Conservation (phyloP, 2,329 filamentous ascomycete species). For the Cladosporium sphaerospermum region DNA sequence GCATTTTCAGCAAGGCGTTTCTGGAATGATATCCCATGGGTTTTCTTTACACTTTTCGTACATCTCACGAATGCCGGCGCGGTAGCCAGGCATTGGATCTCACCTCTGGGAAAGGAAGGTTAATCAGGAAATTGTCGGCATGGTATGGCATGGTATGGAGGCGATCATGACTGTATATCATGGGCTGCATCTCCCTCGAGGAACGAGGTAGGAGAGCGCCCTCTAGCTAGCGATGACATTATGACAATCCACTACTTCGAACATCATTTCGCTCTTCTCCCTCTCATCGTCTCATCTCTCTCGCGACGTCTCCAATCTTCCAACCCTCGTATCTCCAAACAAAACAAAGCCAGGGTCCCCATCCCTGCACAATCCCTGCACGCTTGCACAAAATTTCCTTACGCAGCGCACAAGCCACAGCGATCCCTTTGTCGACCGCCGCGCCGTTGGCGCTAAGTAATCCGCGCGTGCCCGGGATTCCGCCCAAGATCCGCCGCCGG, state of each 20-base stretch:
- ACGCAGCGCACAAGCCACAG: background rate
- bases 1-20: slow-evolving; percentile 18
- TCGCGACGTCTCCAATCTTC: background rate
- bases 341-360: background rate
- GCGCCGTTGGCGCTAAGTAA: background rate
- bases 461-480: background rate
- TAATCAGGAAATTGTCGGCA: background rate
- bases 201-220: background rate
- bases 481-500: background rate
- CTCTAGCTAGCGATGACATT: slow-evolving; percentile 4
- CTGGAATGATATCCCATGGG: slow-evolving; percentile 9
- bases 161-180: too few relatives aligned
- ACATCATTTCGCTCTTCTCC: background rate
- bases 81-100: slow-evolving; percentile 2
- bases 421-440: background rate
- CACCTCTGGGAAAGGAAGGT: slow-evolving; percentile 2
- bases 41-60: slow-evolving; percentile 6
- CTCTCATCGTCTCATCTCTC: background rate
- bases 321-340: background rate
- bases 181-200: slow-evolving; percentile 6
- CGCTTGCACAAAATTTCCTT: background rate
- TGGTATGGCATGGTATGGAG: too few relatives aligned
- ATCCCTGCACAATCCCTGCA: background rate
- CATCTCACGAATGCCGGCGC: slow-evolving; percentile 13
- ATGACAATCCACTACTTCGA: background rate